A percentile compares a stretch with the other conserved stretches of the same genome.
Evolutionary conservation across 306 rosid species (phyloP).

Genomic region (Delonix regia): DNA sequence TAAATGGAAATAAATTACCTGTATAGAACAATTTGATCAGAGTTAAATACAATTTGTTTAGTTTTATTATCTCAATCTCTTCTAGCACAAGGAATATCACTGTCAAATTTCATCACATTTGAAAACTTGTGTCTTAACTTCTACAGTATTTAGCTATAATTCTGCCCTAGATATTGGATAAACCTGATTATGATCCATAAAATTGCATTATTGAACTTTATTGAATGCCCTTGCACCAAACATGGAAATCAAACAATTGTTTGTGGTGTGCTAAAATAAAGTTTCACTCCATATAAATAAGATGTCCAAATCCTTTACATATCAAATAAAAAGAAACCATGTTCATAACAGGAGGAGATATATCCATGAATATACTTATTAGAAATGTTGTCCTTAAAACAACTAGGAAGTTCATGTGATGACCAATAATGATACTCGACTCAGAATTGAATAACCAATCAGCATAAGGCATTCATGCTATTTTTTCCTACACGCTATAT

Average conservation of each 20-base stretch:
- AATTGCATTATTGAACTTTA: background rate
- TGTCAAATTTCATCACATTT: background rate
- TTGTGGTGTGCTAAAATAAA: no score
- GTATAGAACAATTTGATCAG: background rate
- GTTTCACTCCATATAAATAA: no score
- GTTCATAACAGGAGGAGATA: no score
- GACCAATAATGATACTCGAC: background rate
- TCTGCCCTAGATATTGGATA: background rate
- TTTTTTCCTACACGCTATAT: no score
- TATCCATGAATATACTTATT: no score
- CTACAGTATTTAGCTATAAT: background rate
- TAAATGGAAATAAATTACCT: background rate
- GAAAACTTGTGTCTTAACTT: background rate
- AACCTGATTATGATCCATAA: background rate
- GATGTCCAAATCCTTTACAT: no score
- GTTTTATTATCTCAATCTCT: background rate
- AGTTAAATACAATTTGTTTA: background rate
- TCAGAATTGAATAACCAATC: background rate
- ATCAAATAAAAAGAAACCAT: no score
- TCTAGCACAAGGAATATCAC: background rate
- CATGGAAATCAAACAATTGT: background rate
- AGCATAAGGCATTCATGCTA: no score
- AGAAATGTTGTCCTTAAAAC: no score
- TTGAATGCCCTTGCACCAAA: constrained; percentile 6
- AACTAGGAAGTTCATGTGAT: no score